A percentile compares a stretch with the other conserved stretches of the same genome.
These are phyloP conservation scores for Nemania sp. DNA, from an alignment of 2,329 filamentous ascomycete genomes.

Conservation along the genomic window DNA sequence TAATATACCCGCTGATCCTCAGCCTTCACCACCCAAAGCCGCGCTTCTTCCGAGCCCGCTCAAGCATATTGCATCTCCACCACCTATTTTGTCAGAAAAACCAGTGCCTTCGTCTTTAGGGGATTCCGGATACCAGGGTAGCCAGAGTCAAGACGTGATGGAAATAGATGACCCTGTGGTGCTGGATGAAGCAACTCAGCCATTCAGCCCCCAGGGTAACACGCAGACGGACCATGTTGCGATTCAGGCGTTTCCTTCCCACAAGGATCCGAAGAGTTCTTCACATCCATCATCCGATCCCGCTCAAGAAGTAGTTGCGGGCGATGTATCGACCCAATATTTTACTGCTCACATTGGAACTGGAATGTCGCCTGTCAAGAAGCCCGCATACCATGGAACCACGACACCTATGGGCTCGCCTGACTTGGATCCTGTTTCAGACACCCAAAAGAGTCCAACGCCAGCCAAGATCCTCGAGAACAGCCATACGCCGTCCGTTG, in stretches of 20 bases:
- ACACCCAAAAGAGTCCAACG: constrained; percentile 28
- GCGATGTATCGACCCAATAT: constrained; percentile 36
- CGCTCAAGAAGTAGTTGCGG: constrained; percentile 26
- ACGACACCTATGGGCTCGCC: constrained; percentile 43
- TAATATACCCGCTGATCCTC: constrained; percentile 60
- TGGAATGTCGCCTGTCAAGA: constrained; percentile 27
- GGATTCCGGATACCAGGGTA: constrained; percentile 76
- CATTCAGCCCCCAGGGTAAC: constrained; percentile 30
- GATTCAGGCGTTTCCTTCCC: constrained; percentile 29
- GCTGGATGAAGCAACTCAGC: constrained; percentile 32
- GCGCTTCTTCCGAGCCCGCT: constrained; percentile 43
- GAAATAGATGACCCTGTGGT: constrained; percentile 40
- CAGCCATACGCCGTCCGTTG: constrained; percentile 23
- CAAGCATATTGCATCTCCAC: constrained; percentile 42
- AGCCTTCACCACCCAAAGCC: constrained; percentile 39
- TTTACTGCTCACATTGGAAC: constrained; percentile 35
- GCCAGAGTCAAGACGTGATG: constrained; percentile 61
- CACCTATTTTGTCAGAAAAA: constrained; percentile 33
- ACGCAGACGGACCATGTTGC: constrained; percentile 30
- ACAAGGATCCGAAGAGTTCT: constrained; percentile 27
- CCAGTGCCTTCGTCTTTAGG: constrained; percentile 43
- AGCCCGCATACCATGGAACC: constrained; percentile 34
- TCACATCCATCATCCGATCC: constrained; percentile 30
- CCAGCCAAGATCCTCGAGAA: constrained; percentile 8
- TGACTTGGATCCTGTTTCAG: constrained; percentile 12